These are phyloP conservation scores for Chaetomium fimeti DNA, from an alignment of 495 filamentous ascomycete genomes.

Conservation along the genomic window DNA sequence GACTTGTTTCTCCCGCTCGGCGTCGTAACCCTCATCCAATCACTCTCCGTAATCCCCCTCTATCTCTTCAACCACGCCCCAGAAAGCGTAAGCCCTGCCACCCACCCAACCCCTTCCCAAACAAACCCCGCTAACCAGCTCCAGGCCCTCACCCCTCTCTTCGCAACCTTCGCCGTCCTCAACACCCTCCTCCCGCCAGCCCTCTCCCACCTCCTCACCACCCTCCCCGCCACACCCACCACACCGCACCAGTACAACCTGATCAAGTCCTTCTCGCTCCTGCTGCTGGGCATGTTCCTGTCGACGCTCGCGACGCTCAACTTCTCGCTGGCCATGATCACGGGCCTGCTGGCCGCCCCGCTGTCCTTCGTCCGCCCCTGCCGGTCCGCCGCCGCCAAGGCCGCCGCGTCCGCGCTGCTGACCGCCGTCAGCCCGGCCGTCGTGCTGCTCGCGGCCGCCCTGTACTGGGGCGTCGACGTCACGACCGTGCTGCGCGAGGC, in stretches of 20 bases:
- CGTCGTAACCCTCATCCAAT: constrained; percentile 68
- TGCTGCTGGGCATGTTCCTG: constrained; percentile 86
- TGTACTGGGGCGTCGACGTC: constrained; percentile 52
- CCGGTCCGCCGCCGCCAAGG: constrained; percentile 36
- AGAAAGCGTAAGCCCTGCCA: constrained; percentile 55
- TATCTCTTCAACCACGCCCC: constrained; percentile 79
- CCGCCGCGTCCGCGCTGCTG: constrained; percentile 41
- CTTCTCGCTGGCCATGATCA: constrained; percentile 84
- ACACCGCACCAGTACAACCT: constrained; percentile 69
- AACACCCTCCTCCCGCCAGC: constrained; percentile 59
- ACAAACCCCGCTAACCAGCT: constrained; percentile 6
- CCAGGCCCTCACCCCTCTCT: constrained; percentile 58
- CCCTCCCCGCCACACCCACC: constrained; percentile 49
- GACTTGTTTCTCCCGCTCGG: constrained; percentile 74
- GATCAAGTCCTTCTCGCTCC: constrained; percentile 86
- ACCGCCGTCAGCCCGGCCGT: constrained; percentile 64
- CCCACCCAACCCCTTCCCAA: background rate
- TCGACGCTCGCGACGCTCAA: constrained; percentile 93
- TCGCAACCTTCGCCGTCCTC: constrained; percentile 57
- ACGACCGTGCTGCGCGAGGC: constrained; percentile 66
- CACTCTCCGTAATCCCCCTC: constrained; percentile 77
- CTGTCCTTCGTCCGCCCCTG: constrained; percentile 67
- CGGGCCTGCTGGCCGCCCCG: constrained; percentile 75
- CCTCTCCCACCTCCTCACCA: constrained; percentile 53
- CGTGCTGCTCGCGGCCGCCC: constrained; percentile 55